A percentile compares a stretch with the other conserved stretches of the same genome.
These are phyloP conservation scores for Helminthosporium solani DNA, from an alignment of 2,329 filamentous ascomycete genomes.

Conservation along the genomic window DNA sequence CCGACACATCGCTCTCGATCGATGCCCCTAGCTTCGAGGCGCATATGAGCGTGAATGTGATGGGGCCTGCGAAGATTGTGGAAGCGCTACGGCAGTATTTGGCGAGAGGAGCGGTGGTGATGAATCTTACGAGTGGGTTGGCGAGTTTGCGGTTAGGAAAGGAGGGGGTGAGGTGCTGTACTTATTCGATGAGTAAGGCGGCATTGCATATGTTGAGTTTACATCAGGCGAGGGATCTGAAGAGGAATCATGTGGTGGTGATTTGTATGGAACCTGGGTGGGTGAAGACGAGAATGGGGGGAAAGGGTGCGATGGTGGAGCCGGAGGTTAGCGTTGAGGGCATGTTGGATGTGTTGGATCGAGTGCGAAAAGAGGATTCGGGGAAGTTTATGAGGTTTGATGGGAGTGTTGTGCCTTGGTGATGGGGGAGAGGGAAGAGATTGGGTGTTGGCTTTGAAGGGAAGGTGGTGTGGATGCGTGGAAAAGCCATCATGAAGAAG, in stretches of 20 bases:
- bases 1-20: conserved; percentile 44
- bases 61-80: conserved; percentile 50
- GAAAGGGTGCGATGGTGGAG: conserved; percentile 44
- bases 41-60: conserved; percentile 50
- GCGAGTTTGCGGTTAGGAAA: conserved; percentile 33
- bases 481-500: too few species aligned
- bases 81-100: conserved; percentile 41
- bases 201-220: conserved; percentile 45
- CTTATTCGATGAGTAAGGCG: conserved; percentile 48
- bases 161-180: conserved; percentile 38
- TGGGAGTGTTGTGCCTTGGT: conserved; percentile 40
- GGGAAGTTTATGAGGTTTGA: conserved; percentile 43
- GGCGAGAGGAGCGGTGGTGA: conserved; percentile 29
- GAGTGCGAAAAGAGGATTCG: conserved; percentile 35
- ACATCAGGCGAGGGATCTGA: conserved; percentile 44
- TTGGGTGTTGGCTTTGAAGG: not conserved
- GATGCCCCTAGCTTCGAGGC: conserved; percentile 38
- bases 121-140: conserved; percentile 41
- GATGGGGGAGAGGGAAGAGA: not conserved
- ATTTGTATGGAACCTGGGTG: conserved; percentile 49
- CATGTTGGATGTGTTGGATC: conserved; percentile 41
- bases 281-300: conserved; percentile 50
- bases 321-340: conserved; percentile 40
- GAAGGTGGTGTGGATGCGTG: not conserved
- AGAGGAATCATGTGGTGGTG: conserved; percentile 37